phyloP scores from a whole-genome alignment of 2,329 filamentous ascomycete genomes.

The Nemania bipapillata region DNA sequence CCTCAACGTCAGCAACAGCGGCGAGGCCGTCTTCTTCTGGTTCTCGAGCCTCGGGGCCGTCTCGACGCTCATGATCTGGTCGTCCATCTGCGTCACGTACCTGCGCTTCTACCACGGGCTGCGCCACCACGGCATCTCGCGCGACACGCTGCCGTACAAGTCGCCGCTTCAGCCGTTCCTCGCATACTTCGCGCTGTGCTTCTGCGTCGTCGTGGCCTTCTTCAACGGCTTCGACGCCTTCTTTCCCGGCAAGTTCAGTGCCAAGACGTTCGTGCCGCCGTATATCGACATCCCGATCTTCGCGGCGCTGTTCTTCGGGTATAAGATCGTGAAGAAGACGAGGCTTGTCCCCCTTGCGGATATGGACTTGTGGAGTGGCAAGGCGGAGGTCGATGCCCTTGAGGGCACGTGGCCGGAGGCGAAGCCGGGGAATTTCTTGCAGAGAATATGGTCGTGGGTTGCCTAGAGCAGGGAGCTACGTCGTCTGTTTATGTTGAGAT shows the following conservation, averaged over 20 bases:
- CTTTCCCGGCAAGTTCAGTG: constrained; percentile 62
- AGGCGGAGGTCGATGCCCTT: constrained; percentile 54
- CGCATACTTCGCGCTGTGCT: constrained; percentile 70
- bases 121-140: constrained; percentile 70
- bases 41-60: constrained; percentile 70
- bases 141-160: constrained; percentile 72
- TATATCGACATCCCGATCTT: constrained; percentile 79
- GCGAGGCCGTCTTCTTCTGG: constrained; percentile 55
- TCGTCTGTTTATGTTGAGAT: no score
- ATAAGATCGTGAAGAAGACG: constrained; percentile 74
- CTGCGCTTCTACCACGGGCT: constrained; percentile 75
- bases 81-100: constrained; percentile 74
- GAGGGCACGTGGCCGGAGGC: constrained; percentile 54
- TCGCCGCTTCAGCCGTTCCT: constrained; percentile 74
- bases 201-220: constrained; percentile 72
- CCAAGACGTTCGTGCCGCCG: constrained; percentile 69
- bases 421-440: constrained; percentile 53
- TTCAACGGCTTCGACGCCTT: constrained; percentile 80
- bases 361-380: constrained; percentile 58
- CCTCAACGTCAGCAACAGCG: constrained; percentile 68
- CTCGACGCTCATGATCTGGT: constrained; percentile 75
- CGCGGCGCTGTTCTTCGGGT: constrained; percentile 69
- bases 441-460: constrained; percentile 57
- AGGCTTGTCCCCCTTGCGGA: constrained; percentile 56
- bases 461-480: no score